These are phyloP conservation scores for Sphagnum fallax DNA, from an alignment of 228 moss, liverwort and hornwort genomes.

Conservation along the genomic window DNA sequence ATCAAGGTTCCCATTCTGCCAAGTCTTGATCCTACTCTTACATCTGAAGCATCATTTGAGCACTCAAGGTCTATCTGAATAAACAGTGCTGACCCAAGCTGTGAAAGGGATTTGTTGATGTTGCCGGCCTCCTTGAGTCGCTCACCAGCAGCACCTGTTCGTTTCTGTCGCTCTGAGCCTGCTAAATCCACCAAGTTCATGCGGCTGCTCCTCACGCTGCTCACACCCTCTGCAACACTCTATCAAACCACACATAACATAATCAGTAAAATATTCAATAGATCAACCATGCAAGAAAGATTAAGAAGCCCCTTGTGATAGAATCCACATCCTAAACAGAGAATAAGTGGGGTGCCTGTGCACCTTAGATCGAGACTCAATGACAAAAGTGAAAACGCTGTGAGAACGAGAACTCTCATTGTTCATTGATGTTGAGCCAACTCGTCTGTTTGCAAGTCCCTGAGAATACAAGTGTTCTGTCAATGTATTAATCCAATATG, in stretches of 20 bases:
- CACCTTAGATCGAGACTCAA: conserved; percentile 75
- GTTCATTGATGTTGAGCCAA: conserved; percentile 59
- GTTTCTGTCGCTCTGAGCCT: conserved; percentile 60
- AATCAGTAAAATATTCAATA: too few relatives aligned
- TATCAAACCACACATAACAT: conserved; percentile 2
- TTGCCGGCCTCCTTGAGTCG: conserved; percentile 62
- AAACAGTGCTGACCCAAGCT: conserved; percentile 40
- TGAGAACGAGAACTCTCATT: conserved; percentile 74
- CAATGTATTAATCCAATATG: too few relatives aligned
- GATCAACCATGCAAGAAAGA: too few relatives aligned
- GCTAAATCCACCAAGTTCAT: conserved; percentile 59
- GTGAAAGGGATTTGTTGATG: conserved; percentile 55
- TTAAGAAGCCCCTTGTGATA: too few relatives aligned
- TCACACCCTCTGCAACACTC: conserved; percentile 44
- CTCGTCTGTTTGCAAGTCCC: conserved; percentile 60
- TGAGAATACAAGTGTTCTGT: conserved; percentile 4
- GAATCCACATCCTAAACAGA: too few relatives aligned
- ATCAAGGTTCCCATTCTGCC: not conserved
- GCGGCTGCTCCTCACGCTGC: conserved; percentile 47
- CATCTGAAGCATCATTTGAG: not conserved
- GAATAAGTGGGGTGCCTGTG: not conserved
- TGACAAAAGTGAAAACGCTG: conserved; percentile 75
- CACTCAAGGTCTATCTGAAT: too few relatives aligned
- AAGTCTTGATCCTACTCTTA: not conserved
- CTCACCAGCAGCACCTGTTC: conserved; percentile 55